These are phyloP conservation scores for Naematelia encephala DNA, from an alignment of 768 basidiomycete genomes.

Conservation along the genomic window DNA sequence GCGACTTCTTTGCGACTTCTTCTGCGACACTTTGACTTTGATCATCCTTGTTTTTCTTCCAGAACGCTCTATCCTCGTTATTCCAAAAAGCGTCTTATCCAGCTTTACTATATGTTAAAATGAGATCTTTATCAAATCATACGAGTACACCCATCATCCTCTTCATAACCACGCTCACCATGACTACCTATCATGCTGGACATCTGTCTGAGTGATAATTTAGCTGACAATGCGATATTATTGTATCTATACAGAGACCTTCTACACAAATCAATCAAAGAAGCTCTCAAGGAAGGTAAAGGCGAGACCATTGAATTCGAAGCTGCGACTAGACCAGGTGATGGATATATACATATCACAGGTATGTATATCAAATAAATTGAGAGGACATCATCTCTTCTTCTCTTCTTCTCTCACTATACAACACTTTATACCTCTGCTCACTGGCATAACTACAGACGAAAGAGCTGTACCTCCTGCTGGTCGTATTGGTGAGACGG, in stretches of 20 bases:
- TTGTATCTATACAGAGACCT: conserved; percentile 15
- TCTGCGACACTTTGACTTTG: background rate
- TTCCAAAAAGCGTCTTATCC: no score
- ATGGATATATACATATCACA: conserved; percentile 50
- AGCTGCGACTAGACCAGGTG: conserved; percentile 40
- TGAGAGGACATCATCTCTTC: background rate
- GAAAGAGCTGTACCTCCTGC: conserved; percentile 46
- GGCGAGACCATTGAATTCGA: conserved; percentile 38
- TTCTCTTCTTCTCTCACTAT: background rate
- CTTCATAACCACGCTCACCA: no score
- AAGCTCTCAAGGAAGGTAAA: conserved; percentile 25
- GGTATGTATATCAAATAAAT: conserved; percentile 28
- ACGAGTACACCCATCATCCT: no score
- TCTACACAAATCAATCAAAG: conserved; percentile 33
- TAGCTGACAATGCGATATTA: background rate
- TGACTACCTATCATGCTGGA: background rate
- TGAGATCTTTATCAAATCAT: no score
- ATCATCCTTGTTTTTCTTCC: background rate
- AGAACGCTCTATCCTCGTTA: no score
- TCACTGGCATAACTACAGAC: conserved; percentile 38
- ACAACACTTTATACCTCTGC: no score
- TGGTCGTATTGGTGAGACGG: conserved; percentile 48
- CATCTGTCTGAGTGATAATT: background rate
- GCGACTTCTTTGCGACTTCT: background rate
- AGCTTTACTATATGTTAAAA: no score